These are phyloP conservation scores for Musa itinerans DNA, from an alignment of 176 grass and related monocot genomes.

Conservation along the genomic window DNA sequence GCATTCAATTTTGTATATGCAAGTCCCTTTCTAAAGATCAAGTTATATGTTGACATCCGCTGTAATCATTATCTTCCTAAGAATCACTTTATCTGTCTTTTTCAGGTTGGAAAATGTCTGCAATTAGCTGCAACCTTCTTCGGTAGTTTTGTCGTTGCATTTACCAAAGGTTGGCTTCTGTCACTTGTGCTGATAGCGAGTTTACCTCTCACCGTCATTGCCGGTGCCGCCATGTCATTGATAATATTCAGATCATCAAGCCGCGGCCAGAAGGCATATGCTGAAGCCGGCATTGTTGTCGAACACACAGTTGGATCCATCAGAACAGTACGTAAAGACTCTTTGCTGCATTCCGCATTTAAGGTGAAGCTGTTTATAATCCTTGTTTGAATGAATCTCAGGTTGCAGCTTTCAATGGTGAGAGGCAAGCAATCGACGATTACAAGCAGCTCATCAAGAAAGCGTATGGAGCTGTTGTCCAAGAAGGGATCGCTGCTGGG, in stretches of 20 bases:
- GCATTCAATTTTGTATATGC: too few species aligned
- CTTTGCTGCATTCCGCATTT: not conserved
- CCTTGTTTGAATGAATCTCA: constrained; percentile 13
- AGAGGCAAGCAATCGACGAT: constrained; percentile 48
- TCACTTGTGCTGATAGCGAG: not conserved
- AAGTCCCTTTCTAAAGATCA: too few species aligned
- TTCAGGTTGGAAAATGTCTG: constrained; percentile 14
- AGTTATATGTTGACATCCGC: not conserved
- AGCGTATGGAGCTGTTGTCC: constrained; percentile 38
- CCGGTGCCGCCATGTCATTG: not conserved
- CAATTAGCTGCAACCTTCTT: constrained; percentile 6
- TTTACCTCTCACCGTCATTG: not conserved
- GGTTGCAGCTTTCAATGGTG: constrained; percentile 75
- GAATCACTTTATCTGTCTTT: not conserved
- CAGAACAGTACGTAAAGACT: constrained; percentile 4
- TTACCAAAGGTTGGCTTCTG: constrained; percentile 10
- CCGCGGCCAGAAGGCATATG: constrained; percentile 3
- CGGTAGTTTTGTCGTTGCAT: constrained; percentile 11
- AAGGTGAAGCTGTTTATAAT: not conserved
- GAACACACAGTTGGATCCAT: constrained; percentile 21
- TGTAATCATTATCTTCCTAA: not conserved
- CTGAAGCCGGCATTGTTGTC: constrained; percentile 2
- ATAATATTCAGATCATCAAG: constrained; percentile 1
- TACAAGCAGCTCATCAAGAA: constrained; percentile 46
- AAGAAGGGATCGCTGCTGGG: constrained; percentile 43